These are phyloP conservation scores for Lepidium africanum DNA, from an alignment of 345 rosid species.

Conservation along the genomic window DNA sequence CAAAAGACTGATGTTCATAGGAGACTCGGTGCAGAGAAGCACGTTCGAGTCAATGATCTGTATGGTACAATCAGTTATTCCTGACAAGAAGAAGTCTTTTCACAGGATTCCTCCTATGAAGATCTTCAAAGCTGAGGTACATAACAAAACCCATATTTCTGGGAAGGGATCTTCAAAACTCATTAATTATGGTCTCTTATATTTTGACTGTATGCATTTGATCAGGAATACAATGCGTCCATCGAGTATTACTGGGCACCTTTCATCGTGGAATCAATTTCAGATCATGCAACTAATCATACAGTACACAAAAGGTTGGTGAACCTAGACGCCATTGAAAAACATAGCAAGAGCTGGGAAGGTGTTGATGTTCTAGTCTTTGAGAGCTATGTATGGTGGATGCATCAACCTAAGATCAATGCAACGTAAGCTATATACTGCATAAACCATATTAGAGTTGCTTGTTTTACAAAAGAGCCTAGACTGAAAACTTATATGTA, in stretches of 20 bases:
- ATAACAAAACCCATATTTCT: neutral
- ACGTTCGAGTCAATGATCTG: constrained; percentile 91
- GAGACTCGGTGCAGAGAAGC: constrained; percentile 88
- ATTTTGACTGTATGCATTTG: neutral
- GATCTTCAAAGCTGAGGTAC: constrained; percentile 76
- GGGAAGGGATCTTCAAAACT: neutral
- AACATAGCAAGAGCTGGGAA: constrained; percentile 74
- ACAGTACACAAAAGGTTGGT: constrained; percentile 70
- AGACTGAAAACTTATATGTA: neutral
- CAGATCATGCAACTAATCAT: constrained; percentile 91
- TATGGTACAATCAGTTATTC: constrained; percentile 73
- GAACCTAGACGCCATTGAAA: constrained; percentile 67
- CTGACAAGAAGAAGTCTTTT: constrained; percentile 56
- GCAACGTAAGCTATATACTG: constrained; percentile 55
- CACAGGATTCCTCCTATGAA: constrained; percentile 80
- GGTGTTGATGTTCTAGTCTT: constrained; percentile 68
- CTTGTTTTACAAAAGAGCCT: neutral
- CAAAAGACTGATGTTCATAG: constrained; percentile 81
- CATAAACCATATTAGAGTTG: neutral
- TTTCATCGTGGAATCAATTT: constrained; percentile 75
- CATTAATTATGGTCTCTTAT: neutral
- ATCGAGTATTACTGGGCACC: constrained; percentile 98
- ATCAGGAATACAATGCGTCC: constrained; percentile 68
- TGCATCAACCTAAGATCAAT: constrained; percentile 74
- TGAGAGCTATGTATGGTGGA: constrained; percentile 97